Conservation (phyloP, 768 basidiomycete genomes). For the Amanita rubescens region DNA sequence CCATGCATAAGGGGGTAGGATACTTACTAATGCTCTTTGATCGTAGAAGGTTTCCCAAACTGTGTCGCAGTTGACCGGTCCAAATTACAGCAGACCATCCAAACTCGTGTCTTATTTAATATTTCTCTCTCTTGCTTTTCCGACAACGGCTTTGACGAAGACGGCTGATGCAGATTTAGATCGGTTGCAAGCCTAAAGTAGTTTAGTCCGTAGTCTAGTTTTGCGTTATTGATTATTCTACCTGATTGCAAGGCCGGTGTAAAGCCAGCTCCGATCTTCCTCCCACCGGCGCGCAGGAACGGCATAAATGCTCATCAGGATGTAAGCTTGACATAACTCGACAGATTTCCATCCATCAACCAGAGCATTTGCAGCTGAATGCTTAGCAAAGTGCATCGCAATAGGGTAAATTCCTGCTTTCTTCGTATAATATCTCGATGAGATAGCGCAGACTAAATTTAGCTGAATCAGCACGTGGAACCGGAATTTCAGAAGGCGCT, state of each 20-base stretch:
- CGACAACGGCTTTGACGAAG: slow-evolving; percentile 51
- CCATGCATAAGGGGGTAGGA: background rate
- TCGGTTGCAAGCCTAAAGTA: slow-evolving; percentile 72
- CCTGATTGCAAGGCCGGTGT: slow-evolving; percentile 83
- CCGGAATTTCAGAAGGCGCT: background rate
- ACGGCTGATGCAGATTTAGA: slow-evolving; percentile 72
- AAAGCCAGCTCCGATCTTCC: slow-evolving; percentile 86
- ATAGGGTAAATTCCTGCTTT: slow-evolving; percentile 82
- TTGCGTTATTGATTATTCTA: slow-evolving; percentile 14
- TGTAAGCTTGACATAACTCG: slow-evolving; percentile 87
- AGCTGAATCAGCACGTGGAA: background rate
- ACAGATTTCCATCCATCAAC: slow-evolving; percentile 82
- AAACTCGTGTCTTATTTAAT: slow-evolving; percentile 77
- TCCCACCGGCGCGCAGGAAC: slow-evolving; percentile 82
- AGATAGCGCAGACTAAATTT: slow-evolving; percentile 69
- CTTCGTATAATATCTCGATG: slow-evolving; percentile 71
- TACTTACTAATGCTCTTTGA: slow-evolving; percentile 75
- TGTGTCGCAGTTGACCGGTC: slow-evolving; percentile 85
- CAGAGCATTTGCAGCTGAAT: slow-evolving; percentile 72
- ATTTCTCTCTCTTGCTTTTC: slow-evolving; percentile 79
- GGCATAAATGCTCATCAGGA: slow-evolving; percentile 77
- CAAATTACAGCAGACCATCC: slow-evolving; percentile 87
- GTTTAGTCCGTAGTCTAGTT: background rate
- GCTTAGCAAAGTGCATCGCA: slow-evolving; percentile 85
- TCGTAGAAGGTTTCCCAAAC: slow-evolving; percentile 84